A percentile compares a stretch with the other conserved stretches of the same genome.
Evolutionary conservation across 1,139 yeast genomes (phyloP).

Genomic region (Magnusiomyces fungicola): DNA sequence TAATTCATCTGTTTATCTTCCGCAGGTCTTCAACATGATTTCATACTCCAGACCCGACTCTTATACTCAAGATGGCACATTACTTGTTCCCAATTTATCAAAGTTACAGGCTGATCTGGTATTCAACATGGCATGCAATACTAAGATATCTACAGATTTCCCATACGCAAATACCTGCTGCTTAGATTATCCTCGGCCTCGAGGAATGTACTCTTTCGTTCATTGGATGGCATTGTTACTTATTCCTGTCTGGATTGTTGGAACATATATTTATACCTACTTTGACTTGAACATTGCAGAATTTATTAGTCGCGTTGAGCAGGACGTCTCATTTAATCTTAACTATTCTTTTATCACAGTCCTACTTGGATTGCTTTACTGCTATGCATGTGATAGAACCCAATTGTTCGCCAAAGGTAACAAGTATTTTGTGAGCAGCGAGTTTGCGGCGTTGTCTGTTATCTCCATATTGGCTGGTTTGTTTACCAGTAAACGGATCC

Average conservation of each 20-base stretch:
- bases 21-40: constrained; percentile 18
- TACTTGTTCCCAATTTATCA: constrained; percentile 16
- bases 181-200: constrained; percentile 18
- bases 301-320: constrained; percentile 5
- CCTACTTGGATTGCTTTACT: constrained; percentile 18
- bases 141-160: constrained; percentile 17
- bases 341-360: constrained; percentile 14
- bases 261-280: constrained; percentile 2
- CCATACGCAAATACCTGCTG: constrained; percentile 24
- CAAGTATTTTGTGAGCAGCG: constrained; percentile 18
- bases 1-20: constrained; percentile 16
- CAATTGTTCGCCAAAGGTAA: constrained; percentile 19
- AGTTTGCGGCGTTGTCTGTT: constrained; percentile 17
- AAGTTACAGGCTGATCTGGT: constrained; percentile 19
- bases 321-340: constrained; percentile 10
- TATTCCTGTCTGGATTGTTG: background rate
- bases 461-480: constrained; percentile 14
- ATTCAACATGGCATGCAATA: constrained; percentile 22
- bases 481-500: constrained; percentile 13
- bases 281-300: constrained; percentile 3
- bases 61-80: constrained; percentile 17
- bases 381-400: constrained; percentile 21
- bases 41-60: constrained; percentile 14
- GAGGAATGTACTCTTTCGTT: constrained; percentile 12
- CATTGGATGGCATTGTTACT: background rate